Base-by-base conservation (phyloP, 371 early-diverging fungal genomes). In the Lichtheimia ramosa region DNA sequence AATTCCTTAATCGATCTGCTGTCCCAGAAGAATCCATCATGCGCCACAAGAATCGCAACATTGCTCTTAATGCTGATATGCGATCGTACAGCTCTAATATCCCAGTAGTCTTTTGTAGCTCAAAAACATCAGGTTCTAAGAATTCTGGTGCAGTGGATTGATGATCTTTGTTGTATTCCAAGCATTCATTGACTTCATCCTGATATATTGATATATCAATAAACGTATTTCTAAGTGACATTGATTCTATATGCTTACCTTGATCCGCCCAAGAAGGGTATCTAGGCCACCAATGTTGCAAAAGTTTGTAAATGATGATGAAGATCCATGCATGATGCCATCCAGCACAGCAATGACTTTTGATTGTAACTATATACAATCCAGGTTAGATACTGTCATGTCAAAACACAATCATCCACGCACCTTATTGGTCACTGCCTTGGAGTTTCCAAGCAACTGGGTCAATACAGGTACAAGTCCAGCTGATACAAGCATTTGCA, bases 1-100 rank as follows among this genome's bases (percentile, higher is more conserved):
- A 67, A 64, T 96, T 97, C 23, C 98, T 88, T 63, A 98, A 64
- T 0, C 96, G 89, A 64, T 96, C 97, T 5, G 90, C 86, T 13
- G 89, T 90, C 20, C 93, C 94, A 1, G 93, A 83, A 7, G 92
- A 87, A 69, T 96, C 96, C 91, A 97, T 88, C 91, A 96, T 89
- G 59, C 95, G 92, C 23, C 91, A 79, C 27, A 96, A 75, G 63
- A 96, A 89, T 74, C 94, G 93, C 57, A 97, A 79, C 83, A 95
- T 83, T n/a, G 92, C 83, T 54, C 96, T 92, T 23, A 96, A 70
- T 49, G 94, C 70, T 0, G 87, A 82, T 5, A 83, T 65, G 55
- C 81, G 64, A 58, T 87, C 86, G 54, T 83, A 75, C 14, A 83
- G 82, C 7, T 75, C 72, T 0, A 62, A 55, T 49, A 55, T 61